Conservation (phyloP, 805 yeast genomes). For the Brettanomyces naardenensis region DNA sequence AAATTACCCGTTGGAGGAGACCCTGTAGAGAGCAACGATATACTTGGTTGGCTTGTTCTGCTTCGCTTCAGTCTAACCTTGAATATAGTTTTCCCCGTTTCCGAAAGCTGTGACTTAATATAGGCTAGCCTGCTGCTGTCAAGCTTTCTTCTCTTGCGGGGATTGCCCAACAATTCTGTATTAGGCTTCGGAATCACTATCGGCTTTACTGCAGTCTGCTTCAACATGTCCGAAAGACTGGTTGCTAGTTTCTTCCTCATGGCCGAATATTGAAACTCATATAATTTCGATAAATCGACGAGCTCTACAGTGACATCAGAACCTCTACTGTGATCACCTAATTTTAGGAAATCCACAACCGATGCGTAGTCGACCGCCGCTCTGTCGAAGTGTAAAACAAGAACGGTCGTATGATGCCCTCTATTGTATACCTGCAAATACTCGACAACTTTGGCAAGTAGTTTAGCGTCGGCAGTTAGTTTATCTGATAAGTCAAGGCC, state of each 20-base stretch:
- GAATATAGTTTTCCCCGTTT: constrained; percentile 1
- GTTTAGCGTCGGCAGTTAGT: constrained; percentile 10
- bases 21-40: constrained; percentile 1
- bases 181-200: too few species aligned
- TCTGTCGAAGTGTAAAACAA: constrained; percentile 8
- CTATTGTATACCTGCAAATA: constrained; percentile 12
- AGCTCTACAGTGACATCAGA: background rate
- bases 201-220: background rate
- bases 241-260: background rate
- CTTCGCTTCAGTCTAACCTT: constrained; percentile 1
- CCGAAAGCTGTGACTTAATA: constrained; percentile 3
- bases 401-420: constrained; percentile 7
- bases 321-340: constrained; percentile 6
- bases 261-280: background rate
- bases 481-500: background rate
- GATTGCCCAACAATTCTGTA: background rate
- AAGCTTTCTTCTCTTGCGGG: constrained; percentile 1
- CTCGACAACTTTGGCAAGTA: constrained; percentile 14
- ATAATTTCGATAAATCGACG: background rate
- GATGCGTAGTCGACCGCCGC: constrained; percentile 5
- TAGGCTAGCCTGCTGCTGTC: constrained; percentile 1
- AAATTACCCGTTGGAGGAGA: too few species aligned
- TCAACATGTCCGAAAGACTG: background rate
- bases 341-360: constrained; percentile 6
- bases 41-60: too few species aligned